Evolutionary conservation across 257 asterid genomes (phyloP), one percentile per base, ranked within the genome.

Genomic region (Scutellaria barbata): DNA sequence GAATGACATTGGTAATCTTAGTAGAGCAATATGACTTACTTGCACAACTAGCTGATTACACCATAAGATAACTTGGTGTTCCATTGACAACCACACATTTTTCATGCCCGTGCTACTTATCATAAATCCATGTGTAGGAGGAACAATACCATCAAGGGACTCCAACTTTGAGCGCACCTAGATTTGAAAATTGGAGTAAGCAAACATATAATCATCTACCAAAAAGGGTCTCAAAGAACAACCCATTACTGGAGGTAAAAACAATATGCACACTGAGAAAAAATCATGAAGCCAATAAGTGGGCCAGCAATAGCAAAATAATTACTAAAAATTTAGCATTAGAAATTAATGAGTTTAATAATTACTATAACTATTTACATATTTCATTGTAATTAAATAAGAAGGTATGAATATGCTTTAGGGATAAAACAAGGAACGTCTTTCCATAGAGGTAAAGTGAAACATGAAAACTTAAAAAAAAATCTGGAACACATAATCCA

Each of bases 11-110:
- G 48, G 58, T 59, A 75, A 70, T 64, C 54, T 54, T 46, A 58
- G 53, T 37, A 73, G 53, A 72, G 76, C 60, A 75, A 45, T 63
- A 75, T 72, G 65, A 88, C 96, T 91, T 81, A 80, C 84, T 80
- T 80, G 81, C 76, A 72, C 81, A 67, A 76, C 84, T 61, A 79
- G 73, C 69, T 79, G 83, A 75, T 79, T 79, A 51, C 83, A 79
- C 83, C 83, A 79, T 79, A 79, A 72, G 69, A 94, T 94, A 80
- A 87, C 98, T 88, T 94, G 99, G 83, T 94, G 99, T 84, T 94
- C 99, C 99, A 94, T 94, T 18, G 99, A 89, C 88, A 94, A 76
- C 97, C 97, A 94, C 63, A 91, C 99, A 72, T 89, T 94, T 76
- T 80, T 91, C 86, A 88, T 86, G 75, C 90, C 79, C 53, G 91